Percentiles rank a stretch among this genome's conserved stretches.
These are phyloP conservation scores for Corymbia maculata DNA, from an alignment of 345 rosid genomes.

Conservation along the genomic window DNA sequence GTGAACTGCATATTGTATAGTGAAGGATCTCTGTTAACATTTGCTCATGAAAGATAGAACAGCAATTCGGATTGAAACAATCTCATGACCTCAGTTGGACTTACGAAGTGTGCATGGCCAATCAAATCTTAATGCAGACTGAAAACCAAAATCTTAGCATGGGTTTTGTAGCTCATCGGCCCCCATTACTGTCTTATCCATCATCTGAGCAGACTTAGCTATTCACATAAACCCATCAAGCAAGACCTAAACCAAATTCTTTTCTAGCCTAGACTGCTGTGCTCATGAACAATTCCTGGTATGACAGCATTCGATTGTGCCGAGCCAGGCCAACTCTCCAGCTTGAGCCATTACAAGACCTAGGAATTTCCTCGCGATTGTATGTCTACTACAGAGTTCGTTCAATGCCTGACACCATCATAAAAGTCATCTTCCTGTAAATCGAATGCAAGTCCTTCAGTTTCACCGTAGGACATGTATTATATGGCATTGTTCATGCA, in stretches of 20 bases:
- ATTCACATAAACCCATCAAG: neutral
- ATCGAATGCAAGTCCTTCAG: neutral
- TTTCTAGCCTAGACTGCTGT: neutral
- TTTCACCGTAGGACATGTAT: neutral
- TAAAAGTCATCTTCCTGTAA: neutral
- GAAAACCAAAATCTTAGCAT: neutral
- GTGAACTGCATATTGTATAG: neutral
- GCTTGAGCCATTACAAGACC: neutral
- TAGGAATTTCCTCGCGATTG: neutral
- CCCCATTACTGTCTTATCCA: neutral
- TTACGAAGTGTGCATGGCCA: neutral
- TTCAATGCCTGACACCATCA: neutral
- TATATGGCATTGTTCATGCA: neutral
- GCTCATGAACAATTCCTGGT: neutral
- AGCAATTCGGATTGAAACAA: neutral
- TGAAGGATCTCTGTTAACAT: neutral
- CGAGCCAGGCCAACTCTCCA: neutral
- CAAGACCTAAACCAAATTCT: neutral
- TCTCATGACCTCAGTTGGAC: neutral
- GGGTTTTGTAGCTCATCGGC: neutral
- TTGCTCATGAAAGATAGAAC: neutral
- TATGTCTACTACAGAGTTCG: neutral
- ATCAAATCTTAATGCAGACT: neutral
- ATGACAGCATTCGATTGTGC: neutral
- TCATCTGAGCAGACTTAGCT: neutral